Percentiles rank a stretch among this genome's conserved stretches.
Conservation (phyloP, 306 rosid genomes). For the Gillenia trifoliata region DNA sequence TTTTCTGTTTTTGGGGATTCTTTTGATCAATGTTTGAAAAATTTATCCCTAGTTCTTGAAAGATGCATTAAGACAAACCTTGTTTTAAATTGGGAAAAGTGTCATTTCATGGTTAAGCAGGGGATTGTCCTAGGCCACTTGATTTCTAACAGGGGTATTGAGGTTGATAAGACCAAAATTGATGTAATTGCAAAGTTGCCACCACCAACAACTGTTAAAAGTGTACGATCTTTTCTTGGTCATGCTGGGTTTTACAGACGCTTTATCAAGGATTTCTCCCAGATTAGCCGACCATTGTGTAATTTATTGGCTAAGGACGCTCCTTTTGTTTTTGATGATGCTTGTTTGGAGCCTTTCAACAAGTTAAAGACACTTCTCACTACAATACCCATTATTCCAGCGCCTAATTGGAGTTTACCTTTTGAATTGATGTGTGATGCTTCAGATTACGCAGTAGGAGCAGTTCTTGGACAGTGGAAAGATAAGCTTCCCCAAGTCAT, state of each 20-base stretch:
- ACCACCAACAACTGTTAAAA: too few species aligned
- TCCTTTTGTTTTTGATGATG: too few species aligned
- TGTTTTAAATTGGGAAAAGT: background rate
- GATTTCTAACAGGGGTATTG: background rate
- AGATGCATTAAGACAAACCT: background rate
- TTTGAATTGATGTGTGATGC: background rate
- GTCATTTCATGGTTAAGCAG: too few species aligned
- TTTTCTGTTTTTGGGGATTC: too few species aligned
- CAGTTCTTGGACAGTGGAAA: background rate
- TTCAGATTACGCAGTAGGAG: background rate
- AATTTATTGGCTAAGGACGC: too few species aligned
- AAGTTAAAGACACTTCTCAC: background rate
- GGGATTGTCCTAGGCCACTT: too few species aligned
- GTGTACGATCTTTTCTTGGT: too few species aligned
- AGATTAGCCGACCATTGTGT: too few species aligned
- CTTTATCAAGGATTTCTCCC: too few species aligned
- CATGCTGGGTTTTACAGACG: too few species aligned
- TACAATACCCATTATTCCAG: background rate
- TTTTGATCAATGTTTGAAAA: too few species aligned
- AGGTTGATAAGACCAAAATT: background rate
- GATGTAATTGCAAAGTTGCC: background rate
- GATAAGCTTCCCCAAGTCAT: background rate
- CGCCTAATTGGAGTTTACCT: background rate
- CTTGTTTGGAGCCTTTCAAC: background rate
- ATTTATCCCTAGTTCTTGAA: background rate